Evolutionary conservation across 768 basidiomycete genomes (phyloP), one percentile per base, ranked within the genome.

Genomic region (Boletus tylopilopsis): DNA sequence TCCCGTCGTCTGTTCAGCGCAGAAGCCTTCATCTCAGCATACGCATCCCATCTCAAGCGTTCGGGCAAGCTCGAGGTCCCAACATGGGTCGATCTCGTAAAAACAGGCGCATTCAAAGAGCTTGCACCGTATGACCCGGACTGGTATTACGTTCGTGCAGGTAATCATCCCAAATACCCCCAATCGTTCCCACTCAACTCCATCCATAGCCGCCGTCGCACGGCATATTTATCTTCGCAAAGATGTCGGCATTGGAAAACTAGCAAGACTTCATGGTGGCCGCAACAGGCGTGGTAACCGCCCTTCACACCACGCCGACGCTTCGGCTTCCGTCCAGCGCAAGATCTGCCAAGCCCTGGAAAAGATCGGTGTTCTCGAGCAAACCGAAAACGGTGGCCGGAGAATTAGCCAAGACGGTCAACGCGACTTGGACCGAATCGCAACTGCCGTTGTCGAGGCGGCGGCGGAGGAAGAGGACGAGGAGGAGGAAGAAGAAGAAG

Each of bases 221-320:
- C 87, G 95, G 66, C 95, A 97, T 85, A 96, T 97, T 74, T 98
- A 99, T 82, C 89, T 99, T 70, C 91, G 95, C 71, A 94, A 95
- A 78, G 88, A 91, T 68, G 91, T 94, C 63, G 94, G 94, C 64
- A 83, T 95, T 57, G 94, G 93, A 63, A 89, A 89, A 24, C 82
- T 96, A 32, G 85, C 82, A 73, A 98, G 96, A 81, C 87, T 97
- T 35, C 94, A 98, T 75, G 96, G 96, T 71, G 90, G 90, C 56
- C 85, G 90, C 68, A 93, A 94, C 77, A 81, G 92, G 64, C 90
- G 96, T 54, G 96, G 96, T 44, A 91, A 93, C 82, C 87, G 96
- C 60, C 94, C 95, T 42, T 92, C 91, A 55, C 94, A 95, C 77
- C 95, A 97, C 75, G 84, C 80, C 49, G 79, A 88, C 67, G 80